Evolutionary conservation across 306 rosid genomes (phyloP).

Genomic region (Dalbergia cochinchinensis): DNA sequence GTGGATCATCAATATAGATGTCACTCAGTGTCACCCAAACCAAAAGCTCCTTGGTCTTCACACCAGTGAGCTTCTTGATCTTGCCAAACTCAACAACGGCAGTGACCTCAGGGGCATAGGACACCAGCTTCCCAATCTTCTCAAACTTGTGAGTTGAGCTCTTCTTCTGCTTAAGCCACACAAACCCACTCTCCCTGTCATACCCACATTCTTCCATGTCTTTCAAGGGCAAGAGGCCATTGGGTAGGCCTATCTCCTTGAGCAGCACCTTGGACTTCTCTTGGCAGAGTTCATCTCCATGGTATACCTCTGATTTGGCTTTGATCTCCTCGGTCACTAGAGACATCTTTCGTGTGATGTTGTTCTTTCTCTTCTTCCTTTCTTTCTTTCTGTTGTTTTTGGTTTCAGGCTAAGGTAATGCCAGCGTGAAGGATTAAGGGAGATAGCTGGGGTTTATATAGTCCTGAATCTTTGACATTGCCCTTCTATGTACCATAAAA

Average conservation of each 20-base stretch:
- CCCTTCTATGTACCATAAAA: conserved; percentile 49
- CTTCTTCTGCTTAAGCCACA: conserved; percentile 91
- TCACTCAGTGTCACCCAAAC: conserved; percentile 77
- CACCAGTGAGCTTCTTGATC: conserved; percentile 96
- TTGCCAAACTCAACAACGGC: conserved; percentile 71
- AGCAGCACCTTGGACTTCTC: conserved; percentile 68
- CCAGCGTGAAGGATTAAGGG: background rate
- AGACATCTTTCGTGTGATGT: conserved; percentile 52
- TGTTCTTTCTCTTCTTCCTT: background rate
- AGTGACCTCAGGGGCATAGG: conserved; percentile 79
- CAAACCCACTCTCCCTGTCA: conserved; percentile 82
- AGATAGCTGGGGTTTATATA: conserved; percentile 54
- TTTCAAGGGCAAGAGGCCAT: conserved; percentile 79
- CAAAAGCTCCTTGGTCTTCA: conserved; percentile 85
- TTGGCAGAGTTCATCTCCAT: conserved; percentile 75
- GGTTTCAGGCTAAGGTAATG: background rate
- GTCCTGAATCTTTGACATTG: conserved; percentile 3
- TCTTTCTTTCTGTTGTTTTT: background rate
- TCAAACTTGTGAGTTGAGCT: conserved; percentile 78
- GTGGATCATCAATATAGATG: conserved; percentile 73
- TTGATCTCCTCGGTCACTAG: conserved; percentile 60
- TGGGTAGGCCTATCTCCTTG: conserved; percentile 71
- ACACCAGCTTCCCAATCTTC: conserved; percentile 71
- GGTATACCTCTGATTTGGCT: conserved; percentile 77
- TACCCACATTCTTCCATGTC: conserved; percentile 89